Evolutionary conservation across 1,284 basidiomycete genomes (phyloP).

Genomic region (Moesziomyces sp.): DNA sequence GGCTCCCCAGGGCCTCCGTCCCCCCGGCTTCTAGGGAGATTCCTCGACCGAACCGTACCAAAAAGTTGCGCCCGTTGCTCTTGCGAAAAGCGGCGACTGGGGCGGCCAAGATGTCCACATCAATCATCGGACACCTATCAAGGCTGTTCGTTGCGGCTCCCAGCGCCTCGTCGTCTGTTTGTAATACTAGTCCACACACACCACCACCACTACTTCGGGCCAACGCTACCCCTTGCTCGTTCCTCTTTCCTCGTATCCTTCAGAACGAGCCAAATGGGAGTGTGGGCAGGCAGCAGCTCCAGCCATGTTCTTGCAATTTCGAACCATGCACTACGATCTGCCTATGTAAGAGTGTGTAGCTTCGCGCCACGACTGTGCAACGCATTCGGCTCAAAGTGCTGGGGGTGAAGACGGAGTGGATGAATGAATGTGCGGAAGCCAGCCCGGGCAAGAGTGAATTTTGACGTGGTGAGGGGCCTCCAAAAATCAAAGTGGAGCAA

Average conservation of each 20-base stretch:
- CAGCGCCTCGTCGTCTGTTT: neutral
- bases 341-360: no score
- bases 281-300: neutral
- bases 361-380: no score
- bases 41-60: neutral
- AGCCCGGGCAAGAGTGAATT: neutral
- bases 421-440: neutral
- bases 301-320: neutral
- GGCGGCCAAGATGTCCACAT: no score
- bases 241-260: no score
- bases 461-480: neutral
- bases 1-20: constrained; percentile 54
- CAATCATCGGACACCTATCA: no score
- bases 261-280: no score
- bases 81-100: no score
- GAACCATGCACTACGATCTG: neutral
- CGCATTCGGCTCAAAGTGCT: no score
- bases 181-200: neutral
- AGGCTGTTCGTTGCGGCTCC: no score
- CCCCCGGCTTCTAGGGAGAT: constrained; percentile 59
- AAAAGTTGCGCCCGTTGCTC: neutral
- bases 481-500: neutral
- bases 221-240: no score
- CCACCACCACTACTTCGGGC: neutral
- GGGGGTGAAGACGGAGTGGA: no score